Conservation (phyloP, 75 land plant genomes). For the Gnetum montanum region DNA sequence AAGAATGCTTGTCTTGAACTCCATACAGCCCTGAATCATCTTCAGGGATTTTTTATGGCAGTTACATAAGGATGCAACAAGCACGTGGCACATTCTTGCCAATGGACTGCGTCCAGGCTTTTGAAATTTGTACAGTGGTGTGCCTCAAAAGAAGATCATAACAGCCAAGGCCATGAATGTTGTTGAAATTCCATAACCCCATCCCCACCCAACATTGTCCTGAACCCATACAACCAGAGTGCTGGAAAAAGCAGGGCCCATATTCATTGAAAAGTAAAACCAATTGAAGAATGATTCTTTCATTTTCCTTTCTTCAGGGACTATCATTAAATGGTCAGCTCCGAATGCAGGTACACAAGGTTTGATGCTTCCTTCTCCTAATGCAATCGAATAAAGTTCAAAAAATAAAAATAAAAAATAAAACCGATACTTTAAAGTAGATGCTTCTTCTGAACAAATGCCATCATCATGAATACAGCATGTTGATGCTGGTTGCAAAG, state of each 20-base stretch:
- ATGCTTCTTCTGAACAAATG: conserved; percentile 26
- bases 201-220: conserved; percentile 72
- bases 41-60: conserved; percentile 28
- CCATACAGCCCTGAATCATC: conserved; percentile 48
- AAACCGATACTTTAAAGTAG: conserved; percentile 25
- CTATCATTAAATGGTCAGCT: conserved; percentile 83
- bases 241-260: conserved; percentile 65
- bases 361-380: conserved; percentile 67
- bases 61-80: conserved; percentile 58
- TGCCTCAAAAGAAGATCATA: conserved; percentile 51
- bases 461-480: no score
- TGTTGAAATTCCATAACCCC: conserved; percentile 68
- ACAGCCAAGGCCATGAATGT: conserved; percentile 60
- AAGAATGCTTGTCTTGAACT: conserved; percentile 31
- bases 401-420: conserved; percentile 57
- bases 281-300: conserved; percentile 55
- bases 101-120: conserved; percentile 84
- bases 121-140: conserved; percentile 57
- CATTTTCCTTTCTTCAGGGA: conserved; percentile 44
- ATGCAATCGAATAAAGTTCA: conserved; percentile 67
- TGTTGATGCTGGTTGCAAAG: conserved; percentile 51
- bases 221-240: conserved; percentile 58
- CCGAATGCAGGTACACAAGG: conserved; percentile 61
- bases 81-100: conserved; percentile 62
- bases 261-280: conserved; percentile 57